Evolutionary conservation across 2,329 filamentous ascomycete species (phyloP), one percentile per base, ranked within the genome.

Genomic region (Thelonectria blattea): DNA sequence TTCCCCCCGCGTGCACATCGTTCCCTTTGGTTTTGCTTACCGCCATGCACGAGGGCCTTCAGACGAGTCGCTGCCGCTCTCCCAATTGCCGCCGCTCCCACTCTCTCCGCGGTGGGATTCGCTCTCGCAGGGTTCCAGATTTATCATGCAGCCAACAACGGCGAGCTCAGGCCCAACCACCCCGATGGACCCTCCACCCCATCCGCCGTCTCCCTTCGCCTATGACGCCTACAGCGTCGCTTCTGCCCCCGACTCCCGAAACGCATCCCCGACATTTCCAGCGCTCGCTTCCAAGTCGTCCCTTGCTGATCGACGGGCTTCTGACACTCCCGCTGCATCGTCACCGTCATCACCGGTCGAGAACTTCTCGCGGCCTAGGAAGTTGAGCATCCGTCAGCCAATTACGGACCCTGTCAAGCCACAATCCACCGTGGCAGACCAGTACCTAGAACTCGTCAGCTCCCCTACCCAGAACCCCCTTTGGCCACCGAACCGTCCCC

Each of bases 301-400:
- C 43, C 65, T 71, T 39, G 58, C 69, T 46, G 75, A 78, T 56
- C 64, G 75, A 60, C 72, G 79, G 45, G 63, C 68, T 73, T 69
- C 74, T 51, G 75, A 78, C 49, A 72, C 69, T 53, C 74, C 76
- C 65, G 69, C 72, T 48, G 75, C 84, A 39, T 79, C 71, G 50
- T 73, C 74, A 64, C 68, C 72, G 48, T 76, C 84, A 43, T 73
- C 75, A 63, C 69, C 72, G 47, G 76, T 85, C 47, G 81, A 82
- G 67, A 87, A 87, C 72, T 87, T 87, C 71, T 87, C 85, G n/a
- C 79, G 85, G 41, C 85, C 85, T 43, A 78, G 85, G 58, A 85
- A 84, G 62, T 75, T 78, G 41, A 86, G 84, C 70, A 77, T 84
- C 61, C 79, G 78, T 57, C 81, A 81, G 62, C 70, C 76, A 52